These are phyloP conservation scores for Asclepias syriaca DNA, from an alignment of 257 asterid species.

Conservation along the genomic window DNA sequence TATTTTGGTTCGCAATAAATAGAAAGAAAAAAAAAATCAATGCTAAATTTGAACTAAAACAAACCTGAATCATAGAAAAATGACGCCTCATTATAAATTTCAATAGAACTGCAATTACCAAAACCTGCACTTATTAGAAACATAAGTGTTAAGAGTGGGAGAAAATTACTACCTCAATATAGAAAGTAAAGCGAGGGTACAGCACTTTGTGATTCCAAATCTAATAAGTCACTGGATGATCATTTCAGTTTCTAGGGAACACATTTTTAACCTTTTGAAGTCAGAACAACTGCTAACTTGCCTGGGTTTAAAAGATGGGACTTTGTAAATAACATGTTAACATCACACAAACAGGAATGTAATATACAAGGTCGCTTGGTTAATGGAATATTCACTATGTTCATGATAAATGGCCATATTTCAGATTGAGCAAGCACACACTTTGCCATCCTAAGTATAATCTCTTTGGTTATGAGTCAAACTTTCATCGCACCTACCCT, in stretches of 20 bases:
- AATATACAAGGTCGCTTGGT: neutral
- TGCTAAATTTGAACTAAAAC: slow-evolving; percentile 17
- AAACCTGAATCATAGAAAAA: slow-evolving; percentile 91
- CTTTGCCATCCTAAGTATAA: neutral
- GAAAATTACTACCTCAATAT: neutral
- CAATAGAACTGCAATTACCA: slow-evolving; percentile 90
- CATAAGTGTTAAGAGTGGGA: slow-evolving; percentile 1
- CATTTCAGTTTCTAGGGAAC: neutral
- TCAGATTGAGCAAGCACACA: neutral
- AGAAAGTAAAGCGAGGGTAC: neutral
- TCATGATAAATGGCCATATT: neutral
- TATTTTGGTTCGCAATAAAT: neutral
- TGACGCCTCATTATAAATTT: slow-evolving; percentile 84
- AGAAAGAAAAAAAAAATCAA: neutral
- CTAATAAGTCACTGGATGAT: slow-evolving; percentile 1
- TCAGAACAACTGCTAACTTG: neutral
- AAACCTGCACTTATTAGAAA: slow-evolving; percentile 53
- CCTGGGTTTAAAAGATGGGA: neutral
- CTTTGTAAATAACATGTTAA: neutral
- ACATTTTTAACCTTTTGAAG: neutral
- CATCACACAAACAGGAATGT: neutral
- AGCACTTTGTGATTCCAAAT: neutral
- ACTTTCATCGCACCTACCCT: neutral
- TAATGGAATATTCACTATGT: neutral
- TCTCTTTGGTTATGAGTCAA: neutral